Base-by-base conservation (phyloP, 176 grass and related monocot species). In the Avena eriantha region DNA sequence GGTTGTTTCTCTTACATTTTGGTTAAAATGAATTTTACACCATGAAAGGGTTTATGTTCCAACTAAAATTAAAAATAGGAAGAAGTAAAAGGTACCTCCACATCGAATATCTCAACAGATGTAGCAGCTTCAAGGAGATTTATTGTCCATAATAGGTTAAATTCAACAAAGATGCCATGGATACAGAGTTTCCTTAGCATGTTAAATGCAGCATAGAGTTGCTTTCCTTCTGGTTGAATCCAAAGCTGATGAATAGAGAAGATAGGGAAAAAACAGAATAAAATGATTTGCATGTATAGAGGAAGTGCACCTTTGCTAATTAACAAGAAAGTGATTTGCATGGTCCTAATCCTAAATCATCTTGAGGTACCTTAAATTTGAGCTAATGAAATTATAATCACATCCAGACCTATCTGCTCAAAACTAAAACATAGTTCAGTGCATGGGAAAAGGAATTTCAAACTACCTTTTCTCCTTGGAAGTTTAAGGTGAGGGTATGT, bases 381-480 rank as follows among this genome's bases (percentile, higher is more conserved):
- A 6, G 4, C 23, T 29, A 29, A 64, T 14, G 23, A 65, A 65
- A 33, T 31, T 16, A 33, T 26, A 65, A 65, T 24, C 60, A 64
- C 12, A 64, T 64, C 23, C 60, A 64, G 11, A 23, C 22, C 12
- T 64, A 29, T 64, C 10, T 64, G 23, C 23, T 64, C 23, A 24
- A 14, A 64, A 26, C 60, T 64, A 23, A 64, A 64, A 13, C 23
- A 26, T 26, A 64, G 9, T 64, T 64, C 10, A 29, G 60, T 29
- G 60, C 22, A 64, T 31, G 61, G 12, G 31, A 65, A 65, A 65
- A 65, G 0, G 13, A 65, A 12, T 26, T 26, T 64, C 23, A 64
- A 33, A 33, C 31, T 31, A 65, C 61, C 75, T 76, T 84, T 35
- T 76, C 41, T 84, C 82, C 82, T 10, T 35, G 24, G 43, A 84